Evolutionary conservation across 805 yeast species (phyloP).

Genomic region (Limtongia smithiae): DNA sequence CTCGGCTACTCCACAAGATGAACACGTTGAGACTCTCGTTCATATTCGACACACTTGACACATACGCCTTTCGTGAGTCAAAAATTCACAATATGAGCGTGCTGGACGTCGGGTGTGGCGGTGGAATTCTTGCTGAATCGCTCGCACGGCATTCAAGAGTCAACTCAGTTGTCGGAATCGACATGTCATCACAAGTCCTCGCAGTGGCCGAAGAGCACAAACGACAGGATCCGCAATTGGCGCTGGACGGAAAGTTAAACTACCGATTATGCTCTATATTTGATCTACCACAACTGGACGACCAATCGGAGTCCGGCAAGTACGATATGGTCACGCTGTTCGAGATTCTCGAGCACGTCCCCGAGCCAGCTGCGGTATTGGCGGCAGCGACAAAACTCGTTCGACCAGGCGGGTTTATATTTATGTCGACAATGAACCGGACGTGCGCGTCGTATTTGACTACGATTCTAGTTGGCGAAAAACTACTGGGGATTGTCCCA

Average conservation of each 20-base stretch:
- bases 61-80: conserved; percentile 52
- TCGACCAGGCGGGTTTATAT: conserved; percentile 76
- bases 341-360: conserved; percentile 94
- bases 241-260: conserved; percentile 37
- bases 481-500: conserved; percentile 77
- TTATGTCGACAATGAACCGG: conserved; percentile 87
- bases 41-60: conserved; percentile 58
- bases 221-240: conserved; percentile 59
- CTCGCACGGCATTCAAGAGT: conserved; percentile 69
- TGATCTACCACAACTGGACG: conserved; percentile 53
- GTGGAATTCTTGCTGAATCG: conserved; percentile 89
- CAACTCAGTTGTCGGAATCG: conserved; percentile 70
- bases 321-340: conserved; percentile 84
- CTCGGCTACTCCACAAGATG: conserved; percentile 91
- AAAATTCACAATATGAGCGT: conserved; percentile 61
- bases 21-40: conserved; percentile 86
- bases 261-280: conserved; percentile 43
- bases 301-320: conserved; percentile 37
- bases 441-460: conserved; percentile 86
- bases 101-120: conserved; percentile 96
- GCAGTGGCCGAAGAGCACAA: conserved; percentile 74
- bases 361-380: conserved; percentile 71
- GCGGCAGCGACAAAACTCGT: conserved; percentile 64
- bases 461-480: conserved; percentile 86
- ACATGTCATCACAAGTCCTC: conserved; percentile 77